Percentiles rank a stretch among this genome's conserved stretches.
These are phyloP conservation scores for Jackrogersella minutella DNA, from an alignment of 495 filamentous ascomycete genomes.

Conservation along the genomic window DNA sequence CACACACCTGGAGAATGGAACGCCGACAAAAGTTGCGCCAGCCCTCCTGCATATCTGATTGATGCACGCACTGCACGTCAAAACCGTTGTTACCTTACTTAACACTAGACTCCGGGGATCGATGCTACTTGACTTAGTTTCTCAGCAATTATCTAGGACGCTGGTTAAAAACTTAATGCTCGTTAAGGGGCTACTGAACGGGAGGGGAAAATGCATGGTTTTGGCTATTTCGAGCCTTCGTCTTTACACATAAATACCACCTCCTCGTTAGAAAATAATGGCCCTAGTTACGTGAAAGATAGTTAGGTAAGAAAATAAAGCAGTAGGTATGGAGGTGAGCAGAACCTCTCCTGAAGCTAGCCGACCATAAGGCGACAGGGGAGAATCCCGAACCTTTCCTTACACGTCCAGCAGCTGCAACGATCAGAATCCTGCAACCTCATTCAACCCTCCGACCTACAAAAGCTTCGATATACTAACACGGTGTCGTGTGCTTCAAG, in stretches of 20 bases:
- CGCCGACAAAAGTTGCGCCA: slow-evolving; percentile 26
- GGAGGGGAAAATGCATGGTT: not conserved
- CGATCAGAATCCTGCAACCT: slow-evolving; percentile 20
- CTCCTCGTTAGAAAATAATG: not conserved
- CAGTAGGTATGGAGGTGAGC: slow-evolving; percentile 21
- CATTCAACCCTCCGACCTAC: slow-evolving; percentile 15
- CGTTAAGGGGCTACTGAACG: not conserved
- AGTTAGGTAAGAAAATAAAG: slow-evolving; percentile 7
- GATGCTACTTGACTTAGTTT: slow-evolving; percentile 20
- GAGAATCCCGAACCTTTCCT: slow-evolving; percentile 28
- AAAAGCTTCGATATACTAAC: slow-evolving; percentile 19
- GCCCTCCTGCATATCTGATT: slow-evolving; percentile 42
- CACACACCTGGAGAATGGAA: slow-evolving; percentile 26
- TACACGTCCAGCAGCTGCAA: slow-evolving; percentile 17
- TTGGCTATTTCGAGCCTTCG: not conserved
- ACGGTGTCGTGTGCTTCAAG: slow-evolving; percentile 29
- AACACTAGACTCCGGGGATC: slow-evolving; percentile 31
- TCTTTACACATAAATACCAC: not conserved
- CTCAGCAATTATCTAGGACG: slow-evolving; percentile 20
- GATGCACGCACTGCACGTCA: slow-evolving; percentile 41
- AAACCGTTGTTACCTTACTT: slow-evolving; percentile 37
- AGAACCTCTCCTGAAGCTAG: slow-evolving; percentile 30
- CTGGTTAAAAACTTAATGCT: too few relatives aligned
- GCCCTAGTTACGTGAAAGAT: not conserved
- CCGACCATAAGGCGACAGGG: slow-evolving; percentile 24